These are phyloP conservation scores for Diaporthe velutina DNA, from an alignment of 2,329 filamentous ascomycete genomes.

Conservation along the genomic window DNA sequence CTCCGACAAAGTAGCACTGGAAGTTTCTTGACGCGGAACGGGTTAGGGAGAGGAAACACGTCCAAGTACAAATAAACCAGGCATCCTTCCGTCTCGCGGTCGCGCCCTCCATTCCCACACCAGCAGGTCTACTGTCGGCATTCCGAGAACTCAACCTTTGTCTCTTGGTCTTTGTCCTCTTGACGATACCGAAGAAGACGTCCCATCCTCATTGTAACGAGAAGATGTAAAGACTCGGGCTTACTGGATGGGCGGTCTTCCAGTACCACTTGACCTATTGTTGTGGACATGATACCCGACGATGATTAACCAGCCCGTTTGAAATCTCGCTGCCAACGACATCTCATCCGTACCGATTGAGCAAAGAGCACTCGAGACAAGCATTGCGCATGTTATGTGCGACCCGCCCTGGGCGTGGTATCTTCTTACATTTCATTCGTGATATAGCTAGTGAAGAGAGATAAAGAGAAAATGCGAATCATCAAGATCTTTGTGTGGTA, in stretches of 20 bases:
- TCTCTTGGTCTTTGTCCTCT: neutral
- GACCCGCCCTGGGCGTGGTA: slow-evolving; percentile 20
- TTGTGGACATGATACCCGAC: too few relatives aligned
- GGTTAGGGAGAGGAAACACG: neutral
- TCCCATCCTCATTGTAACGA: neutral
- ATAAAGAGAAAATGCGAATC: neutral
- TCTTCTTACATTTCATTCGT: slow-evolving; percentile 15
- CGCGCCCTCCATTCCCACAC: neutral
- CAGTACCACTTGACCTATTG: neutral
- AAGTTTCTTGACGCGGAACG: neutral
- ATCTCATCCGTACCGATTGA: neutral
- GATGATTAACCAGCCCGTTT: neutral
- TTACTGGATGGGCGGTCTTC: neutral
- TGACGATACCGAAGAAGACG: neutral
- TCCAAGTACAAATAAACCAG: neutral
- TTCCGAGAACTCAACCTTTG: too few relatives aligned
- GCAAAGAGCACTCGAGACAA: too few relatives aligned
- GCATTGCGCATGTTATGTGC: neutral
- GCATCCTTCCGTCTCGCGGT: neutral
- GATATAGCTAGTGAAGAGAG: neutral
- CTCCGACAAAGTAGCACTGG: neutral
- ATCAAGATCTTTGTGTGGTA: slow-evolving; percentile 23
- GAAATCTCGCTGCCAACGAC: neutral
- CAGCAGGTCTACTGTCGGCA: neutral
- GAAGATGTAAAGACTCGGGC: neutral